Base-by-base conservation (phyloP, 306 rosid species). In the Arachis stenosperma region DNA sequence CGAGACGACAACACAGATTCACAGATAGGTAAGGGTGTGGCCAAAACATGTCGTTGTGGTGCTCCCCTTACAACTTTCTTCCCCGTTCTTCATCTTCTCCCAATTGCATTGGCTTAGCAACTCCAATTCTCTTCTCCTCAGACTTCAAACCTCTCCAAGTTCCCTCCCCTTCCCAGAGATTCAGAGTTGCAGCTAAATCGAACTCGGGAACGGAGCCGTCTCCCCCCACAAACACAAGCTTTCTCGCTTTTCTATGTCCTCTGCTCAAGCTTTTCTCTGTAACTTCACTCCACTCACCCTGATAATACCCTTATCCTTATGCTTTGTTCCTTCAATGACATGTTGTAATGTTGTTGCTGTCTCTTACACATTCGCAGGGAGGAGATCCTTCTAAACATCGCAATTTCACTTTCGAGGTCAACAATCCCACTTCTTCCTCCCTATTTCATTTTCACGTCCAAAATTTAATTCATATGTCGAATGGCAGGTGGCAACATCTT, bases 321-420 rank as follows among this genome's bases (percentile, higher is more conserved):
- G 27, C 30, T 22, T 57, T 36, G 59, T 0, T 9, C 41, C 7
- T 11, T 44, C 43, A 22, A 12, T 30, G 39, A 33, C 37, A 33
- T 33, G 4, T 33, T 33, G 37, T 33, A 33, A 41, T 53, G 14
- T 37, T 63, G 41, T 70, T 56, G 72, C 27, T 51, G 56, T 22
- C 27, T 22, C 27, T 22, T 22, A 22, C 27, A 22, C 27, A 13
- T 44, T 73, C 58, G 58, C 75, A 90, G 98, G 89, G 66, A 53
- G 90, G 88, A 62, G 98, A 93, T 85, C 98, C 98, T 77, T 93
- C 98, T 73, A 69, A 54, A 73, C 90, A 86, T 44, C 92, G 97
- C 42, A 93, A 88, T 79, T 80, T 76, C 69, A 67, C 90, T 67
- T 75, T 90, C 36, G 97, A 93, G 98, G 97, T 82, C 71, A 65